Conservation (phyloP, 2,329 filamentous ascomycete species). For the Metarhizium rileyi region DNA sequence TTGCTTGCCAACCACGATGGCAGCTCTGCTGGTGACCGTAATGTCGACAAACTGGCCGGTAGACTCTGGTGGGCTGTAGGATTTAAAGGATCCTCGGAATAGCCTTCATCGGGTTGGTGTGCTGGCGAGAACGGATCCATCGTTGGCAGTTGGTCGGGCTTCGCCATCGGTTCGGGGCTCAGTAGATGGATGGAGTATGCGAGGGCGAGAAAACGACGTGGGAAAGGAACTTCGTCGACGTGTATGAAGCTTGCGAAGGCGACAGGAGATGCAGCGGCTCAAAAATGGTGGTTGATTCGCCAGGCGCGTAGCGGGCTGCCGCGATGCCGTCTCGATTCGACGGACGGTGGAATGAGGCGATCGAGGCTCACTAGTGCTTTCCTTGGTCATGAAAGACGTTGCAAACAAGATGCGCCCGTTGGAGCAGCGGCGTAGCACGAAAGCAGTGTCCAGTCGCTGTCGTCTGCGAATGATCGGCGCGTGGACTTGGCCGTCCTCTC, state of each 20-base stretch:
- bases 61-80: conserved; percentile 25
- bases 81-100: conserved; percentile 64
- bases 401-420: conserved; percentile 1
- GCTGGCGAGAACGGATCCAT: conserved; percentile 41
- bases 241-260: background rate
- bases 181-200: background rate
- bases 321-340: background rate
- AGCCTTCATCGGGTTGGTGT: conserved; percentile 70
- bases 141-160: conserved; percentile 14
- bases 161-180: conserved; percentile 14
- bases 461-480: background rate
- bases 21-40: conserved; percentile 33
- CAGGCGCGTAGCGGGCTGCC: background rate
- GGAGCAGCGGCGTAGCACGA: conserved; percentile 1
- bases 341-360: background rate
- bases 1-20: conserved; percentile 41
- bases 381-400: background rate
- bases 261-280: background rate
- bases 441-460: background rate
- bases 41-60: conserved; percentile 22
- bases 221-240: background rate
- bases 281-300: background rate
- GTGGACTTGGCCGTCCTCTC: background rate
- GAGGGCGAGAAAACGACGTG: background rate
- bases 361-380: background rate